These are phyloP conservation scores for Ceratocystis diversiconidia DNA, from an alignment of 2,329 filamentous ascomycete genomes.

Conservation along the genomic window DNA sequence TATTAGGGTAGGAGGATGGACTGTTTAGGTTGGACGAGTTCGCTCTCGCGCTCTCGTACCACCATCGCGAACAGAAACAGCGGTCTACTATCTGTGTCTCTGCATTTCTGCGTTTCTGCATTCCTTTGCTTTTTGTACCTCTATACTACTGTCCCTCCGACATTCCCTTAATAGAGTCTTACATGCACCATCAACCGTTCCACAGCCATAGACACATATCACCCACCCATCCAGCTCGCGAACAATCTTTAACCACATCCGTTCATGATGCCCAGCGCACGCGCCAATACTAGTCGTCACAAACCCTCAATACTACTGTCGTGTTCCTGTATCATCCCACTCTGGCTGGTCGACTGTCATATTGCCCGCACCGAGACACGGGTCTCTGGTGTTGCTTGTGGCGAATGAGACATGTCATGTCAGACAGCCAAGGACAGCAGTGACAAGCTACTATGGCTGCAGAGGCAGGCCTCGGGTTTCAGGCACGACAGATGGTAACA, in stretches of 20 bases:
- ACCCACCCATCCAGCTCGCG: too few species aligned
- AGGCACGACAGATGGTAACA: too few species aligned
- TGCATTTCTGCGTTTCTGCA: too few species aligned
- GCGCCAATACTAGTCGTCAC: background rate
- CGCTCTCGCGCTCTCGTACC: background rate
- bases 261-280: background rate
- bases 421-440: background rate
- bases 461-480: too few species aligned
- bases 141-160: too few species aligned
- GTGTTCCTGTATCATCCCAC: background rate
- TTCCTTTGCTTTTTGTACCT: too few species aligned
- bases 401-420: background rate
- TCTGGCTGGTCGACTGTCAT: background rate
- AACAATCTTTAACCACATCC: too few species aligned
- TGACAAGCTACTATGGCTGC: background rate
- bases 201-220: too few species aligned
- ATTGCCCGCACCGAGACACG: background rate
- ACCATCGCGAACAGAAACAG: background rate
- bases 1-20: background rate
- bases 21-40: background rate
- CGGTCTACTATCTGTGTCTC: background rate
- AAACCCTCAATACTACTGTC: background rate
- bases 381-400: background rate
- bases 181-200: too few species aligned
- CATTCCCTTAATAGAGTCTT: too few species aligned